Conservation (phyloP, 1,284 basidiomycete genomes). For the Kwoniella shivajii region DNA sequence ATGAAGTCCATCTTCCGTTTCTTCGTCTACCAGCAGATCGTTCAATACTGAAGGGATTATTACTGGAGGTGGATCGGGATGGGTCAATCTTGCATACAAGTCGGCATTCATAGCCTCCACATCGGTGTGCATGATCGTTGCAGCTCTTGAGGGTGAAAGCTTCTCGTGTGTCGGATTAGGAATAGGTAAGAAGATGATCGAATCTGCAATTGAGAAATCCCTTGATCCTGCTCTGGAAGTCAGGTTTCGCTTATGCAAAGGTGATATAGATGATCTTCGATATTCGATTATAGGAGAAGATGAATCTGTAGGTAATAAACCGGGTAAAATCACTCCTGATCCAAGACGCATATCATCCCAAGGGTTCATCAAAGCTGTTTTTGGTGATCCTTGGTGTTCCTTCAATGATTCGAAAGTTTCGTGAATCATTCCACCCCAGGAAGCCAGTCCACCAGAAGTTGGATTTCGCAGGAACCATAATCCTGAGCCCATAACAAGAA, state of each 20-base stretch:
- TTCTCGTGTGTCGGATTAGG: constrained; percentile 74
- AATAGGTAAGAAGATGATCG: constrained; percentile 73
- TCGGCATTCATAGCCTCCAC: constrained; percentile 87
- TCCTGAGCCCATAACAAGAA: constrained; percentile 79
- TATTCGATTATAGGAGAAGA: constrained; percentile 4
- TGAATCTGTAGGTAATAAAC: constrained; percentile 13
- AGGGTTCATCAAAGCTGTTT: constrained; percentile 38
- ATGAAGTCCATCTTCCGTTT: constrained; percentile 82
- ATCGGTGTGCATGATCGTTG: constrained; percentile 70
- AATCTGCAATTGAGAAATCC: constrained; percentile 62
- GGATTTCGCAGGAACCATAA: constrained; percentile 83
- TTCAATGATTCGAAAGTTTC: constrained; percentile 61
- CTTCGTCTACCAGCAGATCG: constrained; percentile 67
- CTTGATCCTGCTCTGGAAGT: neutral
- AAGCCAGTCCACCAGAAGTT: constrained; percentile 68
- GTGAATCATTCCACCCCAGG: constrained; percentile 75
- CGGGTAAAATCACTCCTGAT: constrained; percentile 26
- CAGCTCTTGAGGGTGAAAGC: constrained; percentile 64
- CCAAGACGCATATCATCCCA: constrained; percentile 44
- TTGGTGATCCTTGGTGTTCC: constrained; percentile 44
- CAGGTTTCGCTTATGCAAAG: neutral
- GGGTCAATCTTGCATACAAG: constrained; percentile 66
- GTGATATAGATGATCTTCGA: neutral
- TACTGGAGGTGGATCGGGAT: constrained; percentile 56
- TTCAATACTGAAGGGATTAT: constrained; percentile 76